Evolutionary conservation across 2,329 filamentous ascomycete species (phyloP).

Genomic region (Colletotrichum sp.): DNA sequence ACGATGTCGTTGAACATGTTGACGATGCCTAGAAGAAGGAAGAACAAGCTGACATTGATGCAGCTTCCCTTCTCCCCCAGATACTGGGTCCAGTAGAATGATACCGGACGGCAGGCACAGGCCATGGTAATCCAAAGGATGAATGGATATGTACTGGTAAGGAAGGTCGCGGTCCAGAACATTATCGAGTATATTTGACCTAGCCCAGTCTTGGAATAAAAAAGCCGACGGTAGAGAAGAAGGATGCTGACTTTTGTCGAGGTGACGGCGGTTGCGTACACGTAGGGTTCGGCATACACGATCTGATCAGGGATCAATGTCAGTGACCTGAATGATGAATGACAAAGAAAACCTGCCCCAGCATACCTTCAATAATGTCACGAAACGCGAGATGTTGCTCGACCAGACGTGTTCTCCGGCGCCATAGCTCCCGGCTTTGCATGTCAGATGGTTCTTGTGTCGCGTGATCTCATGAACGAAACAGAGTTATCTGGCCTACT

Average conservation of each 20-base stretch:
- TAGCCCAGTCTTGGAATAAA: background rate
- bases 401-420: background rate
- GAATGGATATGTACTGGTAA: slow-evolving; percentile 1
- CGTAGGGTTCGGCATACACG: slow-evolving; percentile 6
- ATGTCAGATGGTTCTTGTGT: background rate
- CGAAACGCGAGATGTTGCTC: background rate
- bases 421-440: background rate
- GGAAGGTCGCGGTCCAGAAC: background rate
- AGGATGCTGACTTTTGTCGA: slow-evolving; percentile 19
- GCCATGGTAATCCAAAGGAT: slow-evolving; percentile 15
- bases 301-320: background rate
- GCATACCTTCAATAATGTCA: background rate
- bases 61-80: background rate
- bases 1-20: slow-evolving; percentile 18
- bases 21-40: background rate
- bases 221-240: slow-evolving; percentile 5
- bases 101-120: background rate
- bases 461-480: background rate
- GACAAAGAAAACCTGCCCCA: background rate
- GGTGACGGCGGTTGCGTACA: slow-evolving; percentile 10
- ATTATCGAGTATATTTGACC: background rate
- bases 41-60: slow-evolving; percentile 5
- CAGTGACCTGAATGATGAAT: background rate
- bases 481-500: background rate
- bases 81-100: slow-evolving; percentile 9